Conservation (phyloP, 2,329 filamentous ascomycete genomes). For the Aureobasidium sp. region DNA sequence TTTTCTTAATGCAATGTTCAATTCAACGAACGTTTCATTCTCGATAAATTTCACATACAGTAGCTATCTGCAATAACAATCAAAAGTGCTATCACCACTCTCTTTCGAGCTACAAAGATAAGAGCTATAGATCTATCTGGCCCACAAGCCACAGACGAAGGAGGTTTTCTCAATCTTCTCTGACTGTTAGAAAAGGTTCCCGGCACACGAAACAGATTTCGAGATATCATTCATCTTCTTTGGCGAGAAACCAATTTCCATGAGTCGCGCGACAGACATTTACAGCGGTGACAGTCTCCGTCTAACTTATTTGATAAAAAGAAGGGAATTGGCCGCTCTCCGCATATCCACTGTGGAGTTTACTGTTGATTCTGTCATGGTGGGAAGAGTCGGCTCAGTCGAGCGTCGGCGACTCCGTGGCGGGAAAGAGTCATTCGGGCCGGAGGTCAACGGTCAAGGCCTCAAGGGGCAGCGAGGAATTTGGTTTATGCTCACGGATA, state of each 20-base stretch:
- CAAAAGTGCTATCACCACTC: too few relatives aligned
- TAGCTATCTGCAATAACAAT: not conserved
- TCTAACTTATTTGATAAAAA: too few relatives aligned
- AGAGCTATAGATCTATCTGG: not conserved
- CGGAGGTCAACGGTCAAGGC: not conserved
- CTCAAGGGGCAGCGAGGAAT: not conserved
- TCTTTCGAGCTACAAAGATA: not conserved
- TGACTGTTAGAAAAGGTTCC: not conserved
- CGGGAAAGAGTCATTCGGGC: constrained; percentile 5
- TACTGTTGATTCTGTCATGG: too few relatives aligned
- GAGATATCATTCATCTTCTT: too few relatives aligned
- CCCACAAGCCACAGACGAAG: constrained; percentile 8
- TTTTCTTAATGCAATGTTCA: not conserved
- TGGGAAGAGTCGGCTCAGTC: not conserved
- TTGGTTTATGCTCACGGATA: not conserved
- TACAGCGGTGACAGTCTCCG: not conserved
- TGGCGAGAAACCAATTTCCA: not conserved
- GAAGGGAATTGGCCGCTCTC: not conserved
- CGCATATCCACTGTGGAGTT: not conserved
- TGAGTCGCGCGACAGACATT: not conserved
- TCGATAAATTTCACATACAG: not conserved
- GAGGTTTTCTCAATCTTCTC: not conserved
- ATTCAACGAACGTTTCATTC: constrained; percentile 10
- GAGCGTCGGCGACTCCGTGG: constrained; percentile 12
- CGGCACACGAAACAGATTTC: not conserved